phyloP scores from a whole-genome alignment of 371 early-diverging fungal genomes.

The Apophysomyces trapeziformis region DNA sequence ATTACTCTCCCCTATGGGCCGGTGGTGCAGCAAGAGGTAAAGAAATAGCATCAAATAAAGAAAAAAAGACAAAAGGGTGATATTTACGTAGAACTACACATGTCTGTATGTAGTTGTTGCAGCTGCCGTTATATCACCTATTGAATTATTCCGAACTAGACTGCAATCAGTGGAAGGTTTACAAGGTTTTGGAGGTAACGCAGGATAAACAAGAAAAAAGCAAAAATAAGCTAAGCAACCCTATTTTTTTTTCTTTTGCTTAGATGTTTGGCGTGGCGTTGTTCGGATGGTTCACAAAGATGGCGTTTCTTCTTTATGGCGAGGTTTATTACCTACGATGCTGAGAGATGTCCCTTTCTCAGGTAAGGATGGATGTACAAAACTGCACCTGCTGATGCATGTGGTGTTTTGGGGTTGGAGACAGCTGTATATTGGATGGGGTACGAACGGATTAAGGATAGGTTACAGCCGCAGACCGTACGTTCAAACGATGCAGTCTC shows the following conservation, averaged over 20 bases:
- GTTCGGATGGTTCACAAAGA: slow-evolving; percentile 60
- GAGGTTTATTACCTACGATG: slow-evolving; percentile 59
- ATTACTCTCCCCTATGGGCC: slow-evolving; percentile 74
- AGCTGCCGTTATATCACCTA: slow-evolving; percentile 84
- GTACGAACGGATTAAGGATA: slow-evolving; percentile 75
- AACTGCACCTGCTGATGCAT: slow-evolving; percentile 3
- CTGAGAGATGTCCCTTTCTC: slow-evolving; percentile 56
- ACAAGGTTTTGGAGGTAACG: slow-evolving; percentile 51
- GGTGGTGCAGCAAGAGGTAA: slow-evolving; percentile 86
- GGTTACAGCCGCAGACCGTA: slow-evolving; percentile 8
- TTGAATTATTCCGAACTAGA: slow-evolving; percentile 91
- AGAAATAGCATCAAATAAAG: slow-evolving; percentile 14
- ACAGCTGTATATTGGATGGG: slow-evolving; percentile 90
- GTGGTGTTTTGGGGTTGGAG: neutral
- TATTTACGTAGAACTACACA: neutral
- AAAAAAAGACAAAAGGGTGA: neutral
- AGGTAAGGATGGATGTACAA: slow-evolving; percentile 5
- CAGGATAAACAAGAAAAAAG: neutral
- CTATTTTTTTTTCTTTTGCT: neutral
- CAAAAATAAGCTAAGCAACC: neutral
- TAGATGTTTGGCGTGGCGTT: slow-evolving; percentile 66
- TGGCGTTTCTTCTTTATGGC: slow-evolving; percentile 82
- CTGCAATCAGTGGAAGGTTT: slow-evolving; percentile 77
- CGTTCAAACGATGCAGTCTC: slow-evolving; percentile 28
- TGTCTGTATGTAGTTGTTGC: slow-evolving; percentile 59